Base-by-base conservation (phyloP, 352 stramenopile genomes). In the Globisporangium echinulatum region DNA sequence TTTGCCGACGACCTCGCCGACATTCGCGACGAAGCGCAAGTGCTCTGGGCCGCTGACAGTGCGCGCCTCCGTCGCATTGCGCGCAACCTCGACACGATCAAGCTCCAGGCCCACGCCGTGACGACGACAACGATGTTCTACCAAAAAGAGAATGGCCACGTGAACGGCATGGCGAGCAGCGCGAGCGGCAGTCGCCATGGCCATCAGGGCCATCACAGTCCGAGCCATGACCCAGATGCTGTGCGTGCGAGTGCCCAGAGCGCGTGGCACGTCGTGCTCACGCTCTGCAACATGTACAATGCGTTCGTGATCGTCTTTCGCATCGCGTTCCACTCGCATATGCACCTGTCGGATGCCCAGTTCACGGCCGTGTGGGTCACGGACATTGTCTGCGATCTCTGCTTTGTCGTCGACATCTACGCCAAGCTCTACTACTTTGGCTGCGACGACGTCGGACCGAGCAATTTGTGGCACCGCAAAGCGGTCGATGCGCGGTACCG, bases 401-500 rank as follows among this genome's bases (percentile, higher is more conserved):
- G 70, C 36, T 92, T 88, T 54, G 63, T 43, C 0, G 10, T 66
- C 3, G 82, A 92, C 40, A 85, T 93, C 36, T 93, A 90, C 49
- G 55, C 92, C 19, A 69, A 72, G 10, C 56, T 90, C 7, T 91
- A 75, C 42, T 90, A 79, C 62, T 88, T 93, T 38, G 74, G 75
- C 0, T 75, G 61, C 7, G 58, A 74, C 2, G 76, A 85, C 8
- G 70, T 72, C 2, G 64, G 62, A 0, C 40, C 85, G 2, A 67
- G 73, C 0, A 90, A 90, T 48, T 52, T 93, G 0, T n/a, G 76
- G 7, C 59, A 68, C 1, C 66, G 72, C 17, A 71, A 64, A 37
- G 61, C 75, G 38, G 36, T 69, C 2, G 72, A 85, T 15, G 33
- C 38, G 0, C 64, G 62, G 8, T 88, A 85, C 19, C 61, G 67